A percentile compares a stretch with the other conserved stretches of the same genome.
Conservation (phyloP, 2,329 filamentous ascomycete species). For the Xylaria sp. region DNA sequence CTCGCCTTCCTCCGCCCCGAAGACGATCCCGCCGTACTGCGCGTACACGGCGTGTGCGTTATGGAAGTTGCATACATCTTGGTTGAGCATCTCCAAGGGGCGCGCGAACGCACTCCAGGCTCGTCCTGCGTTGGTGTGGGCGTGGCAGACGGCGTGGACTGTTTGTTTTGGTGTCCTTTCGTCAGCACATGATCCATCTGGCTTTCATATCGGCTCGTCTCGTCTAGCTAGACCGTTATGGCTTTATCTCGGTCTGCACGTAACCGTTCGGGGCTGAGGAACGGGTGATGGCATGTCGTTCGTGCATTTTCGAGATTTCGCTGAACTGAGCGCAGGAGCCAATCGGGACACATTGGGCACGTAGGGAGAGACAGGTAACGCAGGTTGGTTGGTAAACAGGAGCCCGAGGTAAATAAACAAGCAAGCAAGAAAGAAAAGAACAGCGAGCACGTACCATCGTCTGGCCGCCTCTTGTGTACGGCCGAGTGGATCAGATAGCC, state of each 20-base stretch:
- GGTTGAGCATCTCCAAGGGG: slow-evolving; percentile 76
- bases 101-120: slow-evolving; percentile 74
- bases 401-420: too few relatives aligned
- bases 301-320: not conserved
- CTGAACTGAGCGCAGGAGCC: slow-evolving; percentile 3
- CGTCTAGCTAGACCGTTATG: not conserved
- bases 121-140: slow-evolving; percentile 73
- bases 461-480: slow-evolving; percentile 71
- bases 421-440: too few relatives aligned
- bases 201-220: not conserved
- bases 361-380: not conserved
- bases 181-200: slow-evolving; percentile 3
- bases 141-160: slow-evolving; percentile 75
- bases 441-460: slow-evolving; percentile 25
- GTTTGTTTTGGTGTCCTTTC: slow-evolving; percentile 51
- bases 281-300: not conserved
- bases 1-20: slow-evolving; percentile 72
- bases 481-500: slow-evolving; percentile 78
- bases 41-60: slow-evolving; percentile 73
- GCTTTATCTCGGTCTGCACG: not conserved
- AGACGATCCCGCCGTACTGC: slow-evolving; percentile 62
- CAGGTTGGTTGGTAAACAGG: not conserved
- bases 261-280: not conserved
- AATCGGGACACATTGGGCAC: slow-evolving; percentile 11
- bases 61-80: slow-evolving; percentile 74